Percentiles rank a stretch among this genome's conserved stretches.
Evolutionary conservation across 495 filamentous ascomycete genomes (phyloP).

Genomic region (Lophium mytilinum): DNA sequence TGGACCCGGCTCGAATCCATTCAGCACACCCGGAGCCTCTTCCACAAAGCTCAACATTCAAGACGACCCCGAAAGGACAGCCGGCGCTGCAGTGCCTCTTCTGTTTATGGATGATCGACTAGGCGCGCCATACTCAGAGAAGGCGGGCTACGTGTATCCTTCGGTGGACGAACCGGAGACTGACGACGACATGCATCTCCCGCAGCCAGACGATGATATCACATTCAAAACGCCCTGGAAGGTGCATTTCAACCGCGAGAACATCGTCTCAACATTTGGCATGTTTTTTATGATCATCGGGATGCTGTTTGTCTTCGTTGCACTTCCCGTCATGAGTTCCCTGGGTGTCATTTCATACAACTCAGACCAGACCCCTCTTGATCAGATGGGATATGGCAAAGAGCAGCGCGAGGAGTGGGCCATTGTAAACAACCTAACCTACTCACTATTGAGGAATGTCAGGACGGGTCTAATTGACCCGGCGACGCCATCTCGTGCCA

Average conservation of each 20-base stretch:
- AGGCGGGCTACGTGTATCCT: constrained; percentile 32
- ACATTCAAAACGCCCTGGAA: constrained; percentile 33
- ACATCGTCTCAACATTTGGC: constrained; percentile 36
- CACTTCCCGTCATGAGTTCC: constrained; percentile 39
- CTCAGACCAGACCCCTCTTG: constrained; percentile 25
- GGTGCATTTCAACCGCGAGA: constrained; percentile 36
- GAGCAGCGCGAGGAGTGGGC: constrained; percentile 30
- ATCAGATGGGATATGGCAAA: constrained; percentile 23
- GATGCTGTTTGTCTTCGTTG: constrained; percentile 39
- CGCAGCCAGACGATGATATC: constrained; percentile 39
- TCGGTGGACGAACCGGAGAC: constrained; percentile 40
- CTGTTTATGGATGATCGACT: constrained; percentile 36
- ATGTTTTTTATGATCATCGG: constrained; percentile 38
- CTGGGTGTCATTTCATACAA: constrained; percentile 25
- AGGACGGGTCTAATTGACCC: constrained; percentile 59
- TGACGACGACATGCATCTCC: constrained; percentile 45
- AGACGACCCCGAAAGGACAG: constrained; percentile 26
- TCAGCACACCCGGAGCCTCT: constrained; percentile 16
- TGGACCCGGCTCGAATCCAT: constrained; percentile 6
- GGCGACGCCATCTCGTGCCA: constrained; percentile 56
- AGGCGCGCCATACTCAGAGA: constrained; percentile 28
- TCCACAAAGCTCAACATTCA: constrained; percentile 18
- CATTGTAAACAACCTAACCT: constrained; percentile 17
- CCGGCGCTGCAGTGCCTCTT: constrained; percentile 4
- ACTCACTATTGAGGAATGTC: constrained; percentile 52